Conservation (phyloP, 2,329 filamentous ascomycete genomes). For the Ceratocystis variospora region DNA sequence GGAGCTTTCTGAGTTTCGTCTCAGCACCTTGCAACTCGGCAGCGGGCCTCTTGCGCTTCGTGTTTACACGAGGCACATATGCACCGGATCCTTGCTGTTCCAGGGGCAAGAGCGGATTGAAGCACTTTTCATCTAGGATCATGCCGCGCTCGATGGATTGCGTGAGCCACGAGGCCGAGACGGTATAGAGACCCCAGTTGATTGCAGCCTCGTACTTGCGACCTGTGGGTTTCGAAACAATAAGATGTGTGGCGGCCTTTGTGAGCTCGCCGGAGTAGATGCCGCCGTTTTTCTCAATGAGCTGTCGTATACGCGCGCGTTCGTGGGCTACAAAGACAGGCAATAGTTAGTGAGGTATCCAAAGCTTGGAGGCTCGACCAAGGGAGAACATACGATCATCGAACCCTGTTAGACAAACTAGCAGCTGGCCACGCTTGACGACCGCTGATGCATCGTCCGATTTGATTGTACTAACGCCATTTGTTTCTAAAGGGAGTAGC, state of each 20-base stretch:
- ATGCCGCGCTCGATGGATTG: slow-evolving; percentile 76
- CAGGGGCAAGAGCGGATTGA: slow-evolving; percentile 56
- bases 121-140: slow-evolving; percentile 76
- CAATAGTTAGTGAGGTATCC: background rate
- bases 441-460: slow-evolving; percentile 22
- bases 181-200: slow-evolving; percentile 65
- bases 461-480: slow-evolving; percentile 31
- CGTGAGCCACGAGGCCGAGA: slow-evolving; percentile 71
- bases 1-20: slow-evolving; percentile 62
- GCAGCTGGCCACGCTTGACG: slow-evolving; percentile 30
- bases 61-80: slow-evolving; percentile 14
- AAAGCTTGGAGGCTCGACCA: background rate
- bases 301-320: slow-evolving; percentile 55
- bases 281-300: slow-evolving; percentile 58
- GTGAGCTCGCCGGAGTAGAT: slow-evolving; percentile 79
- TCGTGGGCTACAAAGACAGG: slow-evolving; percentile 37
- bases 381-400: slow-evolving; percentile 31
- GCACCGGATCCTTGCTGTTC: slow-evolving; percentile 66
- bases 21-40: slow-evolving; percentile 29
- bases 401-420: slow-evolving; percentile 45
- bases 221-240: slow-evolving; percentile 64
- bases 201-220: slow-evolving; percentile 85
- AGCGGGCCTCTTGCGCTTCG: slow-evolving; percentile 10
- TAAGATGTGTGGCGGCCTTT: slow-evolving; percentile 71
- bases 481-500: slow-evolving; percentile 48